These are phyloP conservation scores for Saccharomyces hybrid DNA, from an alignment of 1,139 yeast species.

Conservation along the genomic window DNA sequence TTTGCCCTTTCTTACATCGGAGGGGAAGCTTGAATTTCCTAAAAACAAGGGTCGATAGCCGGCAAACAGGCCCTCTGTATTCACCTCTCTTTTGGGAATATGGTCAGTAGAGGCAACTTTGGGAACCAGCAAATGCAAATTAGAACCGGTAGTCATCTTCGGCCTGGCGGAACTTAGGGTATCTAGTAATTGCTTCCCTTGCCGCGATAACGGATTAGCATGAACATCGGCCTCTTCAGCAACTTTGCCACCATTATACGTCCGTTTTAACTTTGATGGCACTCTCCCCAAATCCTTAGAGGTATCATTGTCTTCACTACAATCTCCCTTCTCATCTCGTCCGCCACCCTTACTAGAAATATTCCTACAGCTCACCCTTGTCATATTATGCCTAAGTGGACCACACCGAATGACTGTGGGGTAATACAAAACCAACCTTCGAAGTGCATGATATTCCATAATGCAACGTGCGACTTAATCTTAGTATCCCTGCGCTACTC, in stretches of 20 bases:
- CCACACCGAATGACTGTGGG: neutral
- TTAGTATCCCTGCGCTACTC: neutral
- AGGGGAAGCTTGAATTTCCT: slow-evolving; percentile 20
- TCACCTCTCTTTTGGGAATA: slow-evolving; percentile 22
- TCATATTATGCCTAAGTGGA: neutral
- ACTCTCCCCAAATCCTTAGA: neutral
- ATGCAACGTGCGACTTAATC: neutral
- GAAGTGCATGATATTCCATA: neutral
- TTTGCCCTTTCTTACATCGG: neutral
- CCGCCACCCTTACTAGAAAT: neutral
- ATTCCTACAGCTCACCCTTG: neutral
- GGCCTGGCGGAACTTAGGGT: neutral
- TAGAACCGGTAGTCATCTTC: neutral
- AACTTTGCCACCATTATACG: neutral
- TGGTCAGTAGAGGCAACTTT: slow-evolving; percentile 27
- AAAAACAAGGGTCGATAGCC: slow-evolving; percentile 32
- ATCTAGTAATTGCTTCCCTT: neutral
- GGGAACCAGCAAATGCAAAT: slow-evolving; percentile 18
- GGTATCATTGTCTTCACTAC: neutral
- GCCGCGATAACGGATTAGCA: neutral
- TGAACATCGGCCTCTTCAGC: neutral
- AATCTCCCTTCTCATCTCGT: neutral
- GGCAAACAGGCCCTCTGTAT: slow-evolving; percentile 32
- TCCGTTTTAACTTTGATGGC: neutral
- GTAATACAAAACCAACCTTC: neutral